Evolutionary conservation across 192 early-diverging fungal species (phyloP), one percentile per base, ranked within the genome.

Genomic region (Allomyces macrogynus): DNA sequence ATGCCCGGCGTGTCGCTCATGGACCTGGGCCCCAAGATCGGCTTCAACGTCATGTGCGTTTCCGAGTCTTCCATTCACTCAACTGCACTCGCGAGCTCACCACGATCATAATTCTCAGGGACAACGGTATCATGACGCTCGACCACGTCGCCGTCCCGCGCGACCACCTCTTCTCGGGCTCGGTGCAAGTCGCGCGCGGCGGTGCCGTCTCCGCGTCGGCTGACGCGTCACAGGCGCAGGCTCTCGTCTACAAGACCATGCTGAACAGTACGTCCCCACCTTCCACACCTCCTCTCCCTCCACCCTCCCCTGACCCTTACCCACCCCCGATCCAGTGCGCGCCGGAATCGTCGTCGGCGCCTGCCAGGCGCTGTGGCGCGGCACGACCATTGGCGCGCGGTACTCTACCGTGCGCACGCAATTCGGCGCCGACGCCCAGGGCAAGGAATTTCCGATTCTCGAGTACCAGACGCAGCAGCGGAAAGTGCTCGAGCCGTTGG

Each of bases 211-310:
- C 73, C 67, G 81, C 80, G 20, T 88, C 91, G 20, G 80, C 86
- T 42, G 83, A 84, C 75, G 77, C 80, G 27, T 40, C 32, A 7
- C 32, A 40, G 32, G 49, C 49, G 16, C 49, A 14, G 16, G 87
- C 89, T 80, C 77, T 93, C 44, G 77, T 84, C 20, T 91, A 90
- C 71, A 87, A 89, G 49, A 89, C 87, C 18, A 91, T 93, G 89
- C 82, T 91, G 61, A 77, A 78, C 62, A 81, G 32, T 40, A 40
- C 7, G 32, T 40, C 32, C 32, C 32, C 32, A 40, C 3, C 8
- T 8, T 8, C 3, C 32, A 7, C 7, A 40, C 7, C 32, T 40
- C 32, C 32, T 3, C 32, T 8, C 32, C 32, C 32, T 3, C 32
- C 3, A 7, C 32, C 32, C 32, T 40, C 32, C 32, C 5, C 32